phyloP scores from a whole-genome alignment of 768 basidiomycete genomes.

The Pulveroboletus sp. region DNA sequence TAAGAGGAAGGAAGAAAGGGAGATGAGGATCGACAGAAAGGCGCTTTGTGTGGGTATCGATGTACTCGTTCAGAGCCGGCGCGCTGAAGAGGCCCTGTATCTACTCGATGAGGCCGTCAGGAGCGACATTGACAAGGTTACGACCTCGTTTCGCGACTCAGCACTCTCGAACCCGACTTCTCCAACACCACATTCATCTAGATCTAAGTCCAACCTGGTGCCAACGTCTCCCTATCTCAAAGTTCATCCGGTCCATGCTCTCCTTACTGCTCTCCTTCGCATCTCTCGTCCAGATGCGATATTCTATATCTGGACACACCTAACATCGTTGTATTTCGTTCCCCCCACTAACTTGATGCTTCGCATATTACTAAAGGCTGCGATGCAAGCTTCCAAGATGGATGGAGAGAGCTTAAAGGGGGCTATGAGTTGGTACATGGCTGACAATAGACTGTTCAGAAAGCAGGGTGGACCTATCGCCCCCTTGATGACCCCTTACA shows the following conservation, averaged over 20 bases:
- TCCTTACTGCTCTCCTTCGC: slow-evolving; percentile 46
- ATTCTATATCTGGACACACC: slow-evolving; percentile 65
- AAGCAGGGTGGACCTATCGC: slow-evolving; percentile 13
- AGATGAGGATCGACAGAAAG: slow-evolving; percentile 38
- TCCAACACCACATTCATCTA: background rate
- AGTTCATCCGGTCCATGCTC: slow-evolving; percentile 35
- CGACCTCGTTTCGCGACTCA: background rate
- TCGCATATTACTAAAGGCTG: slow-evolving; percentile 55
- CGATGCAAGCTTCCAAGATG: slow-evolving; percentile 46
- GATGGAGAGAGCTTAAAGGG: slow-evolving; percentile 50
- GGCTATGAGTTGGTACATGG: slow-evolving; percentile 34
- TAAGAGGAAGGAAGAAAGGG: background rate
- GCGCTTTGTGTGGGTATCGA: slow-evolving; percentile 49
- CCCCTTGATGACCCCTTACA: slow-evolving; percentile 3
- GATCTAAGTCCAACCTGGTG: background rate
- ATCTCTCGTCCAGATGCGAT: slow-evolving; percentile 57
- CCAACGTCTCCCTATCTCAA: slow-evolving; percentile 13
- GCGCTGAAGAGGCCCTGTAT: slow-evolving; percentile 45
- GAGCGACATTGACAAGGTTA: slow-evolving; percentile 13
- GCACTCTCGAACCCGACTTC: background rate
- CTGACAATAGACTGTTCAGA: slow-evolving; percentile 17
- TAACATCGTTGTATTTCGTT: slow-evolving; percentile 53
- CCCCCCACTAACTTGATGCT: slow-evolving; percentile 54
- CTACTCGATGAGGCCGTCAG: slow-evolving; percentile 42
- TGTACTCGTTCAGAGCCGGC: slow-evolving; percentile 40